These are phyloP conservation scores for Orbilia ellipsospora DNA, from an alignment of 2,329 filamentous ascomycete species.

Conservation along the genomic window DNA sequence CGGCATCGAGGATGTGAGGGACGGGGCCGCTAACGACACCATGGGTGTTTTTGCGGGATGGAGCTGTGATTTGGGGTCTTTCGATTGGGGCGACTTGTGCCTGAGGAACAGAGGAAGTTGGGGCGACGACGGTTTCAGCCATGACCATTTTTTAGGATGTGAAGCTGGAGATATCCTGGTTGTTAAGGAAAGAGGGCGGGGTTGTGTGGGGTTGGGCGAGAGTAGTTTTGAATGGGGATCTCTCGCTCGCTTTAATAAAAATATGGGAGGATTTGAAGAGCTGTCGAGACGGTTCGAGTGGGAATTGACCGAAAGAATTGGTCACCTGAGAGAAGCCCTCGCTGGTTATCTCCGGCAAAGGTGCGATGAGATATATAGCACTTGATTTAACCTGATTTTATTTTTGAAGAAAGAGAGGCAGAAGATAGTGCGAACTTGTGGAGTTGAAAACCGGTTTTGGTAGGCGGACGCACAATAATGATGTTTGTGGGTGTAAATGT, in stretches of 20 bases:
- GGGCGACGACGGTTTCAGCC: constrained; percentile 40
- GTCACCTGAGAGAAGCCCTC: constrained; percentile 26
- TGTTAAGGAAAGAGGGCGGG: too few relatives aligned
- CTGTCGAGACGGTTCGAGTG: constrained; percentile 31
- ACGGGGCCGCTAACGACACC: constrained; percentile 68
- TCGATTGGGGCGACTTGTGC: constrained; percentile 1
- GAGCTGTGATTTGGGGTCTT: constrained; percentile 58
- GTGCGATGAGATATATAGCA: constrained; percentile 6
- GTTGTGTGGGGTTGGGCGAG: too few relatives aligned
- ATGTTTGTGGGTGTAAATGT: too few relatives aligned
- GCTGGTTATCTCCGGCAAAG: constrained; percentile 27
- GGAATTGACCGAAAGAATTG: constrained; percentile 24
- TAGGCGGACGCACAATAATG: too few relatives aligned
- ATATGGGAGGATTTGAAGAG: not conserved
- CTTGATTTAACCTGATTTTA: too few relatives aligned
- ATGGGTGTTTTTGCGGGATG: constrained; percentile 65
- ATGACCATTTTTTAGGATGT: constrained; percentile 43
- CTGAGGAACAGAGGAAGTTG: constrained; percentile 21
- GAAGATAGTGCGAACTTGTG: too few relatives aligned
- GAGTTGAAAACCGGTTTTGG: too few relatives aligned
- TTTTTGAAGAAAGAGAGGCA: too few relatives aligned
- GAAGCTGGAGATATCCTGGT: not conserved
- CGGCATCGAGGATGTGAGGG: constrained; percentile 67
- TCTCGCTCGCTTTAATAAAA: not conserved
- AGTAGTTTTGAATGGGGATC: not conserved